Base-by-base conservation (phyloP, 2,329 filamentous ascomycete species). In the Apiospora marii region DNA sequence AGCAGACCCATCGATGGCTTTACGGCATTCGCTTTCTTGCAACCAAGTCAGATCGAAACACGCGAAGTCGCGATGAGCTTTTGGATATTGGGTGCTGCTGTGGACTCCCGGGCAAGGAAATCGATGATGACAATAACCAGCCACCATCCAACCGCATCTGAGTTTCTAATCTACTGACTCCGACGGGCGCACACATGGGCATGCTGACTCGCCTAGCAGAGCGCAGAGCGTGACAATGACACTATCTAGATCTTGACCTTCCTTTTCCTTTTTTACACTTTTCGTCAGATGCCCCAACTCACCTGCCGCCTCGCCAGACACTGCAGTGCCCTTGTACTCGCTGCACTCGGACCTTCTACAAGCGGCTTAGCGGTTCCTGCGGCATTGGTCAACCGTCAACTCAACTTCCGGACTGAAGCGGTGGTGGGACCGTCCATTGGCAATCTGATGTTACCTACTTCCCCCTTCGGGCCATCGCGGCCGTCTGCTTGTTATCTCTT, bases 401-500 rank as follows among this genome's bases (percentile, higher is more conserved):
- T 61, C 53, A 37, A 61, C 53, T 61, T 61, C 53, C 53, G 53
- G 53, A 24, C 58, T 41, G 34, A 61, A 37, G 16, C 6, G 51
- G 46, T 48, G 46, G 46, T 1, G 27, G 14, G 14, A 27, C 49
- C 30, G 30, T 10, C 34, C 58, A 64, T 64, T 41, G 58, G 34
- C 30, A 41, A 3, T n/a, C 22, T 10, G 14, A n/a, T 41, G 3
- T 64, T 64, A 10, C 19, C 14, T 64, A 41, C 58, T 64, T 12
- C 58, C 58, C 19, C 6, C n/a, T 64, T 34, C 37, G 58, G 58
- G 58, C 4, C 58, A 41, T 41, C 34, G 10, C 58, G 58, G 58
- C 58, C 58, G 58, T 10, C 19, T 61, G 53, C 53, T 64, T 64
- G 58, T 64, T 64, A 64, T 64, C 58, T 64, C 58, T 61, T 14